phyloP scores from a whole-genome alignment of 116 monocot species.

The Zostera marina region DNA sequence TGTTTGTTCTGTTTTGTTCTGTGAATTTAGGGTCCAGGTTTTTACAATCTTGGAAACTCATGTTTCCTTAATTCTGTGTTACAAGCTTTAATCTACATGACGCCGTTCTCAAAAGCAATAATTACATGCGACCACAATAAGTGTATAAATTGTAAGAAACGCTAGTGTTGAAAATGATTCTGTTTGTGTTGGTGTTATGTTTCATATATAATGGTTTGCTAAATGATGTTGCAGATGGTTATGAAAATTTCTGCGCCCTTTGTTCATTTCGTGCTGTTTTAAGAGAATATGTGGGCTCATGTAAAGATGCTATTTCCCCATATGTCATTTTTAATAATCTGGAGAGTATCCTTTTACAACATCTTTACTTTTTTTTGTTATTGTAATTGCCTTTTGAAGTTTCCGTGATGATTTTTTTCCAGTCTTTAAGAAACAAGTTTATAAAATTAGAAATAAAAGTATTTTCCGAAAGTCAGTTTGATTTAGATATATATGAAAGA shows the following conservation, averaged over 20 bases:
- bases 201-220: neutral
- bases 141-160: too few species aligned
- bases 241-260: constrained; percentile 42
- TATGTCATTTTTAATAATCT: constrained; percentile 29
- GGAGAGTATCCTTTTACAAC: constrained; percentile 54
- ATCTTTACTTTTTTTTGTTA: neutral
- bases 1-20: too few species aligned
- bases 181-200: neutral
- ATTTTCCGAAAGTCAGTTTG: too few species aligned
- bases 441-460: too few species aligned
- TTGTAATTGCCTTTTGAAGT: constrained; percentile 18
- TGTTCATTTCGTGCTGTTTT: constrained; percentile 40
- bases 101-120: constrained; percentile 48
- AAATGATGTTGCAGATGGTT: constrained; percentile 12
- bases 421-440: too few species aligned
- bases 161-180: neutral
- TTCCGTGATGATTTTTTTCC: neutral
- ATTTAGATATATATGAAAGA: too few species aligned
- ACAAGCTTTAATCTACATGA: constrained; percentile 63
- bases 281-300: constrained; percentile 9
- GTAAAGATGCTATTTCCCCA: constrained; percentile 19
- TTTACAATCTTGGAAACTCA: constrained; percentile 63
- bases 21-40: constrained; percentile 39
- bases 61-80: constrained; percentile 73
- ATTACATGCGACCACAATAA: constrained; percentile 9